Evolutionary conservation across 176 grass and related monocot species (phyloP), one percentile per base, ranked within the genome.

Genomic region (Pontederia crassipes): DNA sequence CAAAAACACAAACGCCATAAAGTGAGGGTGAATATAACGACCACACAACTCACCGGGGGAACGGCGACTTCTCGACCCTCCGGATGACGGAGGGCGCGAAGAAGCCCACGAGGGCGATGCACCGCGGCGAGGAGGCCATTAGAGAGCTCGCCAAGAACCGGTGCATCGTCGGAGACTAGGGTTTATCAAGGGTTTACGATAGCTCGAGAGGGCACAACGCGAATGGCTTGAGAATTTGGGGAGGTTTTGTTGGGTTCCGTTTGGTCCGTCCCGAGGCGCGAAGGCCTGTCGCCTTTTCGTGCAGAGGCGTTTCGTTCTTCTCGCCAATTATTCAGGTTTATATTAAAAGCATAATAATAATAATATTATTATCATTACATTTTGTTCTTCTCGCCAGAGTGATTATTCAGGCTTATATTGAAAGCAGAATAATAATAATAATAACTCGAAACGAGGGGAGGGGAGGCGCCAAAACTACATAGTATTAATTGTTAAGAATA

Each of bases 71-170:
- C 47, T 62, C 27, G 49, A 65, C 32, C 55, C 62, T 49, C 49
- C 49, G 18, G 59, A 61, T 59, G 12, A 66, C 28, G 58, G 65
- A 78, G 49, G 86, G 78, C 51, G 84, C 67, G 26, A 97, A 54
- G 8, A 88, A 88, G 28, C 85, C 71, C 26, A 81, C 87, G 10
- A 90, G 55, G 28, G 70, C 78, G 9, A 90, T 75, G 72, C 76
- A 80, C 15, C 83, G 92, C 72, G 92, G 70, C 66, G 76, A 75
- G 14, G 83, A 71, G 32, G 76, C 83, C 81, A 91, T 70, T 8
- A 97, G 54, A 3, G 92, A 90, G 73, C 75, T 71, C 54, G 74
- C 64, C 9, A 91, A 68, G 29, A 80, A 54, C n/a, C 92, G 92
- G 40, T 87, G 92, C 87, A 97, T 97, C 17, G 47, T 40, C 27